phyloP scores from a whole-genome alignment of 345 rosid species.

The Odontarrhena argentea region DNA sequence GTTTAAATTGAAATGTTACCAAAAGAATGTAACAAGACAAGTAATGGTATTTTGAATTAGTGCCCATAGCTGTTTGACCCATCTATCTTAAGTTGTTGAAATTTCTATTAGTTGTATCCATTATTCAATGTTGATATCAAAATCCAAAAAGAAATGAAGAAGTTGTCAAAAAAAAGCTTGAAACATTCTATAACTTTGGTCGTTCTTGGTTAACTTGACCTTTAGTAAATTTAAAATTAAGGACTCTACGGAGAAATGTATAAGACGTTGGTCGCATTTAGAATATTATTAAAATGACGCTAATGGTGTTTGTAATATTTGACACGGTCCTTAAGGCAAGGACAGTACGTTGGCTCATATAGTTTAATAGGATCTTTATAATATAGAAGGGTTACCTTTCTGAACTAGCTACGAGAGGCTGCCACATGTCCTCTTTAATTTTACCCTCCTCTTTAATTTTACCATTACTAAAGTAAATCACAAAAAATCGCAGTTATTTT shows the following conservation, averaged over 20 bases:
- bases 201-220: constrained; percentile 39
- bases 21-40: background rate
- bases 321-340: background rate
- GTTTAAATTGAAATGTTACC: background rate
- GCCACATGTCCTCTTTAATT: too few species aligned
- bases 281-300: constrained; percentile 1
- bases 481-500: too few species aligned
- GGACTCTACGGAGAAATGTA: constrained; percentile 8
- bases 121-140: background rate
- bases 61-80: constrained; percentile 21
- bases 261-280: constrained; percentile 12
- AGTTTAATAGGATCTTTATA: background rate
- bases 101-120: background rate
- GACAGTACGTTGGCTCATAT: background rate
- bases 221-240: background rate
- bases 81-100: background rate
- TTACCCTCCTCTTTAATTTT: too few species aligned
- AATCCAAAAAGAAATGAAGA: background rate
- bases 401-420: too few species aligned
- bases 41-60: constrained; percentile 1
- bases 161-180: background rate
- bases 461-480: too few species aligned
- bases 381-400: too few species aligned
- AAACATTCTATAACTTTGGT: constrained; percentile 14
- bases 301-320: constrained; percentile 12